phyloP scores from a whole-genome alignment of 163 green algal genomes.

The Prototheca cutis region DNA sequence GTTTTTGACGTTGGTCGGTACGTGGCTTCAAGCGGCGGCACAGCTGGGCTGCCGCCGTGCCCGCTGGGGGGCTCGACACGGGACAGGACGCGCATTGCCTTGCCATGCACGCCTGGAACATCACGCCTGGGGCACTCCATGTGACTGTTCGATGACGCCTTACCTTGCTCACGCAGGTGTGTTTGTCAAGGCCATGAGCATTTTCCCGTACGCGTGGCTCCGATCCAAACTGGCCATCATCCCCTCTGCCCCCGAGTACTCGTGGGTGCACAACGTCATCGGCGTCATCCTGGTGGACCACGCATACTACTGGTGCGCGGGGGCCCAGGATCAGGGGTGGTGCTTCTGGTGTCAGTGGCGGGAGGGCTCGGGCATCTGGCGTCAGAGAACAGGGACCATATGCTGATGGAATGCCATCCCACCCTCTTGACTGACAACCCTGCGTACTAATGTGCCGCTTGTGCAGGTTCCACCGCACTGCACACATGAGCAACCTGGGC shows the following conservation, averaged over 20 bases:
- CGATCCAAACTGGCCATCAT: neutral
- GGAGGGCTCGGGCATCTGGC: too few species aligned
- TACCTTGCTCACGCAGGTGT: slow-evolving; percentile 3
- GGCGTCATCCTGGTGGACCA: slow-evolving; percentile 9
- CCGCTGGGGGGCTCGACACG: neutral
- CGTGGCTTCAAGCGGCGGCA: too few species aligned
- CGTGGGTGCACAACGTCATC: neutral
- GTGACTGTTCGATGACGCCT: too few species aligned
- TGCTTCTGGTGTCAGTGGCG: too few species aligned
- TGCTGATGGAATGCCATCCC: too few species aligned
- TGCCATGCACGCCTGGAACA: too few species aligned
- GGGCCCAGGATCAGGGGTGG: too few species aligned
- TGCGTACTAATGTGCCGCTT: too few species aligned
- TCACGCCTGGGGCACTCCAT: too few species aligned
- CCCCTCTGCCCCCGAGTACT: neutral
- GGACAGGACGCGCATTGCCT: too few species aligned
- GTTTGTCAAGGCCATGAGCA: slow-evolving; percentile 12
- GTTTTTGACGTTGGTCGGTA: neutral
- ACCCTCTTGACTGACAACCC: too few species aligned
- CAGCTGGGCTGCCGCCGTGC: neutral
- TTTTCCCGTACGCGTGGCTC: slow-evolving; percentile 14
- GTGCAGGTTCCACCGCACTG: slow-evolving; percentile 13
- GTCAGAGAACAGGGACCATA: too few species aligned
- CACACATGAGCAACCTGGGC: slow-evolving; percentile 17
- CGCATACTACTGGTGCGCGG: slow-evolving; percentile 18